Conservation (phyloP, 768 basidiomycete genomes). For the Lactarius indigo region DNA sequence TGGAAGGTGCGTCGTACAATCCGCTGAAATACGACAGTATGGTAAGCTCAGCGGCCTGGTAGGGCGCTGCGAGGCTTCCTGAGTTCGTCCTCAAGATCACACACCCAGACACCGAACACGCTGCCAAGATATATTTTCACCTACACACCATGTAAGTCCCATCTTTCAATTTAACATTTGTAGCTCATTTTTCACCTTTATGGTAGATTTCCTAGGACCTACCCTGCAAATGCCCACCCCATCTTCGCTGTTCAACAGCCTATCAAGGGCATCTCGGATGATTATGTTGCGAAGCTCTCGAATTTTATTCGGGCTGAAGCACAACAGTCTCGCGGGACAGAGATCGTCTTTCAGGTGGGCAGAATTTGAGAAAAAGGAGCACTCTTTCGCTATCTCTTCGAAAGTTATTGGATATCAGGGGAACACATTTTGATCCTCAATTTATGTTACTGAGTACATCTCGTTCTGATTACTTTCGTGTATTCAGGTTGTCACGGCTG, state of each 20-base stretch:
- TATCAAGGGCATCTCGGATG: constrained; percentile 51
- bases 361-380: not conserved
- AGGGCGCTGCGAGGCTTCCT: constrained; percentile 67
- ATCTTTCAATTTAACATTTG: not conserved
- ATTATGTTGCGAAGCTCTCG: constrained; percentile 54
- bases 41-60: constrained; percentile 9
- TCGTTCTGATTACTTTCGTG: constrained; percentile 1
- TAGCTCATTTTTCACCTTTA: not conserved
- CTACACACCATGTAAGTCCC: constrained; percentile 63
- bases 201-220: constrained; percentile 73
- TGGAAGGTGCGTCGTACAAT: constrained; percentile 61
- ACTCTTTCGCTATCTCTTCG: not conserved
- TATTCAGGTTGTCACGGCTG: constrained; percentile 56
- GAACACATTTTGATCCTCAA: not conserved
- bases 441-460: not conserved
- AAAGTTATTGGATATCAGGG: not conserved
- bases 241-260: constrained; percentile 68
- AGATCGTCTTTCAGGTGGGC: constrained; percentile 76
- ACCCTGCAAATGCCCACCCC: constrained; percentile 68
- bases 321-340: constrained; percentile 59
- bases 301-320: constrained; percentile 63
- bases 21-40: constrained; percentile 1
- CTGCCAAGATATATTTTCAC: constrained; percentile 57
- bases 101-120: constrained; percentile 57
- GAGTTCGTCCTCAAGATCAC: constrained; percentile 74